phyloP scores from a whole-genome alignment of 345 rosid genomes.

The Combretum micranthum region DNA sequence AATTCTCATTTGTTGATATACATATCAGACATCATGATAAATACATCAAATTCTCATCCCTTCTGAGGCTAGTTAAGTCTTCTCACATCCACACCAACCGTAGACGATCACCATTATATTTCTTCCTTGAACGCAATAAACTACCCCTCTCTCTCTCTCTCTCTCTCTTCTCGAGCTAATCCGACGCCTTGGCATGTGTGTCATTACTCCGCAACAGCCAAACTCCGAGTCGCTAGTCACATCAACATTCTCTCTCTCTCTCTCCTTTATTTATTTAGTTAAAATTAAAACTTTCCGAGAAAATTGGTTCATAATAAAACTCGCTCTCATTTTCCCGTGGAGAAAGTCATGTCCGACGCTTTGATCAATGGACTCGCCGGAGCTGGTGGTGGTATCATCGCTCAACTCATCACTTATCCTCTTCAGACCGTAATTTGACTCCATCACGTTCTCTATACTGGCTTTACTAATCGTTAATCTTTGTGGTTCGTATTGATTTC shows the following conservation, averaged over 20 bases:
- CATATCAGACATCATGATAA: too few relatives aligned
- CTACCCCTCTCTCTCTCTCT: neutral
- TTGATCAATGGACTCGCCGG: conserved; percentile 93
- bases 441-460: neutral
- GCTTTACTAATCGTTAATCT: neutral
- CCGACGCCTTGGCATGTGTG: neutral
- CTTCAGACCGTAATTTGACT: conserved; percentile 61
- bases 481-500: conserved; percentile 1
- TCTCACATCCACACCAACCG: neutral
- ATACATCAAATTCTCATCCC: too few relatives aligned
- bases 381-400: conserved; percentile 95
- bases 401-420: conserved; percentile 92
- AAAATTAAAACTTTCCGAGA: conserved; percentile 3
- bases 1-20: too few relatives aligned
- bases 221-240: conserved; percentile 10
- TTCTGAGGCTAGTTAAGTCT: neutral
- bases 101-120: neutral
- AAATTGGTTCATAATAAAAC: neutral
- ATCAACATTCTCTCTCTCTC: neutral
- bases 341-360: conserved; percentile 77
- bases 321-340: neutral
- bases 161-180: neutral
- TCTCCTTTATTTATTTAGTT: neutral
- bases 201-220: conserved; percentile 11
- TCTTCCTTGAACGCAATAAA: conserved; percentile 13